A percentile compares a stretch with the other conserved stretches of the same genome.
Evolutionary conservation across 1,139 yeast species (phyloP).

Genomic region (Pichia sp.): DNA sequence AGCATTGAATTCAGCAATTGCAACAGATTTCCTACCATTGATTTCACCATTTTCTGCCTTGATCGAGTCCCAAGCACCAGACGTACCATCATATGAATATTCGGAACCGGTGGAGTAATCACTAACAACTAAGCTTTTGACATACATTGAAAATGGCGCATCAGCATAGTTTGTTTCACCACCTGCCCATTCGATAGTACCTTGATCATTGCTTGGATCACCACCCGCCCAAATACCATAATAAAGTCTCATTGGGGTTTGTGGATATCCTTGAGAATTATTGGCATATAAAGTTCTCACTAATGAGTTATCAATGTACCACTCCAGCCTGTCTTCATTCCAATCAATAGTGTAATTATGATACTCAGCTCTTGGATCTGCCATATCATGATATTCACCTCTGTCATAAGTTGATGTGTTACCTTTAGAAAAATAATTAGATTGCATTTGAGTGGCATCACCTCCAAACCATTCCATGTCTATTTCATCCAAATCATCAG

Average conservation of each 20-base stretch:
- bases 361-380: conserved; percentile 45
- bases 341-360: conserved; percentile 82
- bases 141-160: conserved; percentile 53
- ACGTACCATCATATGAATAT: conserved; percentile 54
- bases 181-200: conserved; percentile 55
- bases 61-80: conserved; percentile 67
- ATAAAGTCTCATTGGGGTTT: conserved; percentile 39
- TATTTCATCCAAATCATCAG: conserved; percentile 81
- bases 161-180: conserved; percentile 40
- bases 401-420: conserved; percentile 67
- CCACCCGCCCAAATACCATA: conserved; percentile 55
- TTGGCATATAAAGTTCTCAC: conserved; percentile 34
- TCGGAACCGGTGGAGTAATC: conserved; percentile 77
- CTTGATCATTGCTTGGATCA: conserved; percentile 37
- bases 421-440: conserved; percentile 80
- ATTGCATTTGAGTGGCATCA: conserved; percentile 62
- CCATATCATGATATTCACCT: conserved; percentile 60
- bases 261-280: conserved; percentile 40
- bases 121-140: conserved; percentile 51
- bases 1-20: conserved; percentile 38
- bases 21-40: conserved; percentile 49
- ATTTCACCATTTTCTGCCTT: conserved; percentile 54
- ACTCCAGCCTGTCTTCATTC: conserved; percentile 49
- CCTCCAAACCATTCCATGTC: conserved; percentile 84
- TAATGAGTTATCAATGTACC: conserved; percentile 37